Base-by-base conservation (phyloP, 176 grass and related monocot species). In the Bonia amplexicaulis region DNA sequence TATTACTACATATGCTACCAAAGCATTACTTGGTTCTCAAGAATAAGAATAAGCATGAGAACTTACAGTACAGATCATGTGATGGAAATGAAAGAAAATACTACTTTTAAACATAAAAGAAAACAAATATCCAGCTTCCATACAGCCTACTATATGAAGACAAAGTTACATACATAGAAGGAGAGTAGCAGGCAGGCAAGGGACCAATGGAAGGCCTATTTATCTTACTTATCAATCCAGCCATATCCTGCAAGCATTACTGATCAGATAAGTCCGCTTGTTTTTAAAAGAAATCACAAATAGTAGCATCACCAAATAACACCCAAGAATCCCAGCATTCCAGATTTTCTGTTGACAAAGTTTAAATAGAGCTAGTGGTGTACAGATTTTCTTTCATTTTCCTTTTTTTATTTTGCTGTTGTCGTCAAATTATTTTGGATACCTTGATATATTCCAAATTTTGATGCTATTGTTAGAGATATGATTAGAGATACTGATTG, bases 151-250 rank as follows among this genome's bases (percentile, higher is more conserved):
- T 88, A 52, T 52, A 16, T 31, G 72, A 61, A 84, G 72, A 73
- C 9, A 84, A 33, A 64, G 37, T 67, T 72, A 86, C 92, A 85
- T 91, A 99, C 96, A 99, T 82, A 55, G 93, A 91, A 66, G 90
- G 52, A 41, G 96, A 99, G 82, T 99, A 99, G 84, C 89, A 94
- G 58, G 91, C 23, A 57, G 96, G 96, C 77, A 99, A 76, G 66
- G 96, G 96, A 63, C 93, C 93, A 62, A 99, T 99, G 33, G 90
- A 92, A 13, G 96, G 94, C 64, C 90, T 84, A 78, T 99, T 99
- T 84, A 99, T 99, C 86, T 99, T 99, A 69, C 91, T 96, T 90
- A 99, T 96, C 57, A 99, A 85, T 91, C 93, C 96, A 81, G 90
- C 96, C 96, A 99, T 99, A 89, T 99, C 96, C 96, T 99, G 83